phyloP scores from a whole-genome alignment of 805 yeast species.

The Metschnikowia reukaufii region DNA sequence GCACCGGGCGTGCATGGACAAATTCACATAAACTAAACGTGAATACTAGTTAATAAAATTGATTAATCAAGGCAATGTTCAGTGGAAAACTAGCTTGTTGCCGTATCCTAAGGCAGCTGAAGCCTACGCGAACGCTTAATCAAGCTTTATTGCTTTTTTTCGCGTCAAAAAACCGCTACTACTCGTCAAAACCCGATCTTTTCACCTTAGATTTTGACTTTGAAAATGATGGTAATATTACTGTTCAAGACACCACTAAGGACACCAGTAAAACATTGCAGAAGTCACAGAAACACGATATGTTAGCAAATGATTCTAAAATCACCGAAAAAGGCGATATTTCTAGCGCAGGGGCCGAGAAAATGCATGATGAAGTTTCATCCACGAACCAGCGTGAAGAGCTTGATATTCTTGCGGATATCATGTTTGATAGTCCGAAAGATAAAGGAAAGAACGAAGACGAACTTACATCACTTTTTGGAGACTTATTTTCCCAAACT shows the following conservation, averaged over 20 bases:
- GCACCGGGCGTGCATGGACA: no score
- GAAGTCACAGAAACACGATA: no score
- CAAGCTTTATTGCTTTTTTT: not conserved
- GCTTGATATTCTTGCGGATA: constrained; percentile 13
- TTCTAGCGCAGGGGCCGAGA: not conserved
- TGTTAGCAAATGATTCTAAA: no score
- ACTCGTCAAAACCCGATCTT: constrained; percentile 10
- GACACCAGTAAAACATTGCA: no score
- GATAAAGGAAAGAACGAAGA: not conserved
- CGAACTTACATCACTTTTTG: constrained; percentile 5
- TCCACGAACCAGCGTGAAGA: constrained; percentile 2
- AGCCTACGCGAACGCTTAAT: not conserved
- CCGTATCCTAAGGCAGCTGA: constrained; percentile 1
- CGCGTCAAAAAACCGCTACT: not conserved
- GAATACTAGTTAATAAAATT: no score
- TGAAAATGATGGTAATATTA: not conserved
- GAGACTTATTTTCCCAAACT: constrained; percentile 2
- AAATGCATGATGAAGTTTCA: not conserved
- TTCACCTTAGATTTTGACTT: constrained; percentile 13
- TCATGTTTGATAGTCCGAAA: constrained; percentile 2
- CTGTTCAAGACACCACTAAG: not conserved
- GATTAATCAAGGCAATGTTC: not conserved
- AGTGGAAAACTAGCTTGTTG: not conserved
- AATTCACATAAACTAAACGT: no score
- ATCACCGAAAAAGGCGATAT: no score